Base-by-base conservation (phyloP, 768 basidiomycete species). In the Lepiota brunneoincarnata region DNA sequence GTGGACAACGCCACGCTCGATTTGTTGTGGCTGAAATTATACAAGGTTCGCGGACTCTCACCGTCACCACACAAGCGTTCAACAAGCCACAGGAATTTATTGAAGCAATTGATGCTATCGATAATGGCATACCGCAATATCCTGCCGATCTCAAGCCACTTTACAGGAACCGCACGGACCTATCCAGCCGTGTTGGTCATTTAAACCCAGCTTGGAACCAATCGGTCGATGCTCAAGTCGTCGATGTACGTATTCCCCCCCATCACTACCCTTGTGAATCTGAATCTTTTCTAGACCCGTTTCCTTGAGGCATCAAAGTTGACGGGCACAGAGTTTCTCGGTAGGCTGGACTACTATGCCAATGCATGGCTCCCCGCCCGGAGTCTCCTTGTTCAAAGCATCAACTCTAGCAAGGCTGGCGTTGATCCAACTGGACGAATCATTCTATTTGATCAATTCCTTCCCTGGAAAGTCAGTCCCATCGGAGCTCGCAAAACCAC, bases 131-230 rank as follows among this genome's bases (percentile, higher is more conserved):
- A 59, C 79, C 84, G 2, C 90, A 92, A 64, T 94, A 91, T 68
- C 75, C 84, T 2, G 69, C 75, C 2, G 84, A 86, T 48, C 66
- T 87, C 51, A 74, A 80, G 57, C 81, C 89, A 7, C 78, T 73
- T 54, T 99, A 98, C 72, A 79, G 80, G 59, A 84, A 74, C 58
- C 75, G 83, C 42, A 96, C 95, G 11, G 91, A 96, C 69, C 72
- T 99, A 5, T 89, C 90, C 12, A 83, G 84, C 59, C 85, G 96
- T 54, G 89, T 99, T 21, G 83, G 81, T 5, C 74, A 77, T 61
- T 79, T 98, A 45, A 99, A 99, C 69, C 92, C 96, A 2, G 75
- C 84, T 6, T 99, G 96, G 96, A 98, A 98, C 66, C 83, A 96
- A 67, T 66, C 82, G 3, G 67, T 73, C n/a, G 83, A 83, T 61